Evolutionary conservation across 805 yeast species (phyloP).

Genomic region (Saccharomycopsis fibuligera): DNA sequence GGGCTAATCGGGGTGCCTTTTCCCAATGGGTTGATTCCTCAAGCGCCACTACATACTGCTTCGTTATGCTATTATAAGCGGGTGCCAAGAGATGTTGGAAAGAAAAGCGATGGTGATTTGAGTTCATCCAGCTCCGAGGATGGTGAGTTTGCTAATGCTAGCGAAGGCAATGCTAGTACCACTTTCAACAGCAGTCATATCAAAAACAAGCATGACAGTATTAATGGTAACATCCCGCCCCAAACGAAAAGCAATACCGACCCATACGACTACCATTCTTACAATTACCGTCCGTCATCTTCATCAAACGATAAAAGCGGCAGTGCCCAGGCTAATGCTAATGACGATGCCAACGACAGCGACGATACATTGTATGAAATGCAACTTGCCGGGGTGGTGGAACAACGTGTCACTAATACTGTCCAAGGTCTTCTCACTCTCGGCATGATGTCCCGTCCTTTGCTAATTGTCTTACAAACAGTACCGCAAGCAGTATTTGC

Average conservation of each 20-base stretch:
- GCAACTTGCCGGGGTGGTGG: conserved; percentile 58
- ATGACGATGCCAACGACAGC: conserved; percentile 24
- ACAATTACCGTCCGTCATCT: no score
- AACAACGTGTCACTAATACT: conserved; percentile 81
- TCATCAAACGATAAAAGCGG: not conserved
- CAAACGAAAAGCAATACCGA: not conserved
- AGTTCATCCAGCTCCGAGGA: no score
- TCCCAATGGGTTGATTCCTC: conserved; percentile 95
- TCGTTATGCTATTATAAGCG: conserved; percentile 57
- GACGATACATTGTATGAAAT: conserved; percentile 12
- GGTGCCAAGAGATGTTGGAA: conserved; percentile 28
- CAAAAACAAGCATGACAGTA: not conserved
- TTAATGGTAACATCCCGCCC: not conserved
- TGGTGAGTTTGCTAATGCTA: no score
- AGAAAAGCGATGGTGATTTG: conserved; percentile 20
- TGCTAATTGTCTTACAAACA: conserved; percentile 68
- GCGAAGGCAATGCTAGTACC: not conserved
- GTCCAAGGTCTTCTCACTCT: conserved; percentile 78
- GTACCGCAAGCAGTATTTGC: conserved; percentile 92
- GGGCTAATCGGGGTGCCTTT: conserved; percentile 91
- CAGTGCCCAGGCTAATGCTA: conserved; percentile 5
- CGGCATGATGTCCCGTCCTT: conserved; percentile 86
- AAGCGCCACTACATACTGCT: conserved; percentile 89
- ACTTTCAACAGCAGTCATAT: not conserved
- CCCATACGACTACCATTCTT: no score